Conservation (phyloP, 2,329 filamentous ascomycete genomes). For the Gnomoniopsis sp. region DNA sequence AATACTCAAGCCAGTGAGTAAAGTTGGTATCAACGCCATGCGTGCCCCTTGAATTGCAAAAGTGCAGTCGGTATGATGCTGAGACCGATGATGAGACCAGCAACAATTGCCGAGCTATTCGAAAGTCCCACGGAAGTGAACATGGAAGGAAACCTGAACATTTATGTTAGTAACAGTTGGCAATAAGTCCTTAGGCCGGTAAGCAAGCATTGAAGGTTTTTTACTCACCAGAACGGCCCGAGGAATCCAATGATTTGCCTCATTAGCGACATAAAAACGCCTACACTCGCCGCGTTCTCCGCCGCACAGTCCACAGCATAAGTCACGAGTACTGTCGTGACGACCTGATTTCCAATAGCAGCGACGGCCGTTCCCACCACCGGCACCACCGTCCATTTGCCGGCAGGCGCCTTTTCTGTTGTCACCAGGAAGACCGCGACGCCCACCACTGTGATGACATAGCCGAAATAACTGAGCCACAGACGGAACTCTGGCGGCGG, state of each 20-base stretch:
- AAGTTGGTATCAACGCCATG: not conserved
- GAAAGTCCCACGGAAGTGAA: conserved; percentile 6
- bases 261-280: conserved; percentile 53
- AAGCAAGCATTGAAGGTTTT: not conserved
- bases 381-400: conserved; percentile 51
- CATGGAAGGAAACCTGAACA: conserved; percentile 4
- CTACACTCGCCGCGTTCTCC: conserved; percentile 44
- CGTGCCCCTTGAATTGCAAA: not conserved
- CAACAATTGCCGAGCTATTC: not conserved
- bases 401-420: conserved; percentile 35
- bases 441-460: conserved; percentile 44
- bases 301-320: conserved; percentile 55
- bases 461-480: conserved; percentile 53
- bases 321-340: conserved; percentile 55
- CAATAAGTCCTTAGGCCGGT: too few relatives aligned
- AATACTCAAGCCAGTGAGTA: too few relatives aligned
- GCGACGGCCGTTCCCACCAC: conserved; percentile 47
- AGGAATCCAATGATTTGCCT: conserved; percentile 49
- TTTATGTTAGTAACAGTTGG: not conserved
- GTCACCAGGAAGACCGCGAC: conserved; percentile 49
- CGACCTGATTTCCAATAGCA: conserved; percentile 53
- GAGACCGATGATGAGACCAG: not conserved
- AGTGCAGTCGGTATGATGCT: not conserved
- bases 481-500: conserved; percentile 47
- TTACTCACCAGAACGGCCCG: conserved; percentile 26